Evolutionary conservation across 169 alveolate species (phyloP), one percentile per base, ranked within the genome.

Genomic region (Cryptosporidium ubiquitum): DNA sequence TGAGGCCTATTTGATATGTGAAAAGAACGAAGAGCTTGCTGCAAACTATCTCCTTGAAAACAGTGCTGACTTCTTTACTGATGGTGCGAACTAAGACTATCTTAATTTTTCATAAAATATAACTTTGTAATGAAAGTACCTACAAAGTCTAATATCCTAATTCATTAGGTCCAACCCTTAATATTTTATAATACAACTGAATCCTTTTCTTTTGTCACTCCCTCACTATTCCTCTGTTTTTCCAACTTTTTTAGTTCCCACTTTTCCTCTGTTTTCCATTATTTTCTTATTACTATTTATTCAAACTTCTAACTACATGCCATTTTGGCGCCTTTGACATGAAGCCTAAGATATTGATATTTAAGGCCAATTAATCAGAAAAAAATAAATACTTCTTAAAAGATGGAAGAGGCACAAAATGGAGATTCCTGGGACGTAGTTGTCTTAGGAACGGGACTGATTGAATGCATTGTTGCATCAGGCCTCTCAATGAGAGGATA

Each of bases 1-100:
- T 18, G 99, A 98, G 91, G 99, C 99, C 16, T 98, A 93, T 92
- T 86, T 98, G 64, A 98, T 98, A 5, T 98, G 99, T 86, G 99
- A 97, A 70, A 97, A 97, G 89, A 95, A 98, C 85, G 99, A 97
- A 92, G 99, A 95, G 79, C 84, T 95, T 92, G 97, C 97, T 3
- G 97, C 97, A n/a, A 95, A 95, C 85, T 95, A 93, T 74, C 85
- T 95, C 70, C 93, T 95, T 29, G 97, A 95, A 85, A 93, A 95
- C 70, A 84, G 92, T 84, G 86, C 94, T 42, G 97, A 94, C 70
- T 91, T 92, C 60, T 52, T 86, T 16, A 85, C 86, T 0, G 93
- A 86, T 52, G 92, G 79, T 49, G 39, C 71, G 6, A 64, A 64
- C 71, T 64, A 49, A 64, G 9, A 9, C 10, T 33, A 5, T 49